Conservation (phyloP, 495 filamentous ascomycete genomes). For the Penicillium egyptiacum region DNA sequence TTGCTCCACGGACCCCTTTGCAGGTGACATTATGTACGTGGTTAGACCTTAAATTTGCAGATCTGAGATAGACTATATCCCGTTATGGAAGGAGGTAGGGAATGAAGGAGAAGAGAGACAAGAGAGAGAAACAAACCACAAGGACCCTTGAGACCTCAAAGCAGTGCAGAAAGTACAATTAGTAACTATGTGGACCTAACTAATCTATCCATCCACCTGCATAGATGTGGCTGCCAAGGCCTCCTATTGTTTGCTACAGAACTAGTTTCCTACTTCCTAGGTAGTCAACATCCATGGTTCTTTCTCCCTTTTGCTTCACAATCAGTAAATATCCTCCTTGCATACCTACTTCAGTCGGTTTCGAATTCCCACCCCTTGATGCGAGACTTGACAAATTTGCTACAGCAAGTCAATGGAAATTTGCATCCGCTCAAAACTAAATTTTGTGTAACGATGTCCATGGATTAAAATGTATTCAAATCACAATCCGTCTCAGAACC, state of each 20-base stretch:
- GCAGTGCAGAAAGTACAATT: neutral
- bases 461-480: neutral
- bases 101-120: neutral
- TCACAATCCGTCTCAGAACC: neutral
- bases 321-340: neutral
- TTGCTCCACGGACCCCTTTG: neutral
- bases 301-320: neutral
- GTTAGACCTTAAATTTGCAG: neutral
- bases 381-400: neutral
- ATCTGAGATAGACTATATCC: neutral
- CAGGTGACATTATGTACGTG: neutral
- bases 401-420: neutral
- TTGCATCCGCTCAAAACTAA: neutral
- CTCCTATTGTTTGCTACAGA: neutral
- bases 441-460: neutral
- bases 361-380: neutral
- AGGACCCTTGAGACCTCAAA: neutral
- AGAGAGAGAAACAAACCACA: neutral
- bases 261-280: neutral
- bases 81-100: neutral
- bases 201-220: too few species aligned
- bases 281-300: neutral
- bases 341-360: neutral
- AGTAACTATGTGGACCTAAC: neutral
- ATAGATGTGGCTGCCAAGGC: neutral